Percentiles rank a stretch among this genome's conserved stretches.
Conservation (phyloP, 768 basidiomycete species). For the Boletus speciosus region DNA sequence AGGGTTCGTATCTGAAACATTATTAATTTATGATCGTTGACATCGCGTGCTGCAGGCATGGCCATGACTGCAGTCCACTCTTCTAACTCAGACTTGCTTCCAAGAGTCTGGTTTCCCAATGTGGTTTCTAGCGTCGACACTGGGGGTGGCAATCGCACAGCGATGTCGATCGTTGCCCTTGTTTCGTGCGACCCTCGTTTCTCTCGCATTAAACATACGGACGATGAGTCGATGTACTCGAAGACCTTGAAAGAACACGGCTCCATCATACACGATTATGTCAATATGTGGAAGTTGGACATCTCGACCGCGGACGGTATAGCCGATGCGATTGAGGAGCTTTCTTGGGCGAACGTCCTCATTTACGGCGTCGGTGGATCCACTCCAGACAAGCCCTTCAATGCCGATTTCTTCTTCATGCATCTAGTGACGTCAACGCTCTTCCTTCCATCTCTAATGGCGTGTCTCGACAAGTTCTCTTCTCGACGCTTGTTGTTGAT, state of each 20-base stretch:
- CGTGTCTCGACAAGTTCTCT: slow-evolving; percentile 28
- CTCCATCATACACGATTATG: slow-evolving; percentile 39
- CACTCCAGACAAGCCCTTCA: slow-evolving; percentile 45
- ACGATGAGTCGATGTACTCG: slow-evolving; percentile 31
- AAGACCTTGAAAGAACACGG: slow-evolving; percentile 33
- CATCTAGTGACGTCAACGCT: slow-evolving; percentile 67
- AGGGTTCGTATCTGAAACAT: slow-evolving; percentile 46
- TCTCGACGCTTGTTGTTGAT: slow-evolving; percentile 28
- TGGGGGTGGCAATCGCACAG: slow-evolving; percentile 22
- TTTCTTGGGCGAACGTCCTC: slow-evolving; percentile 52
- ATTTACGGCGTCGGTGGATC: slow-evolving; percentile 62
- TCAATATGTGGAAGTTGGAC: slow-evolving; percentile 45
- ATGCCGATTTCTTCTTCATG: slow-evolving; percentile 67
- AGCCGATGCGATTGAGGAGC: slow-evolving; percentile 55
- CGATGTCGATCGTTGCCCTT: slow-evolving; percentile 50
- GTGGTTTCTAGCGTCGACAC: slow-evolving; percentile 10
- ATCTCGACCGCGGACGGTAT: slow-evolving; percentile 35
- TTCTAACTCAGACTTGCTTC: slow-evolving; percentile 13
- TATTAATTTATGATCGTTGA: slow-evolving; percentile 34
- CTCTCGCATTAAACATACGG: slow-evolving; percentile 16
- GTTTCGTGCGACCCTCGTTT: slow-evolving; percentile 49
- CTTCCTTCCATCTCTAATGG: slow-evolving; percentile 53
- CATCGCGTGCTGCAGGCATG: slow-evolving; percentile 39
- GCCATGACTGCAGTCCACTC: slow-evolving; percentile 44
- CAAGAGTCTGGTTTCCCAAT: slow-evolving; percentile 24